These are phyloP conservation scores for Enteropsectra breve DNA, from an alignment of 371 early-diverging fungal species.

Conservation along the genomic window DNA sequence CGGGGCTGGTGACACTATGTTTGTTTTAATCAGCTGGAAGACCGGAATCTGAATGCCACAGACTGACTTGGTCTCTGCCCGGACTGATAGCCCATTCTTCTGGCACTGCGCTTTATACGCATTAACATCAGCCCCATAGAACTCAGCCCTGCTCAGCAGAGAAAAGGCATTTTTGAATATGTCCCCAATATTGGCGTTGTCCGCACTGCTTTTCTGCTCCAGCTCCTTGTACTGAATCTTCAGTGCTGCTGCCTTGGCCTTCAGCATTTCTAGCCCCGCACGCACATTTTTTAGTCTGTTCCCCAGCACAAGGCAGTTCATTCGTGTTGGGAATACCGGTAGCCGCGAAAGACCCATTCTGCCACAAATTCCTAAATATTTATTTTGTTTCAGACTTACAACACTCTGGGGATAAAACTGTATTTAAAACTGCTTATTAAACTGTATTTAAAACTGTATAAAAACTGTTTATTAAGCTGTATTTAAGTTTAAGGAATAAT, in stretches of 20 bases:
- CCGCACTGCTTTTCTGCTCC: constrained; percentile 79
- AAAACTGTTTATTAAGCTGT: no score
- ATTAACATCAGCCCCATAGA: constrained; percentile 80
- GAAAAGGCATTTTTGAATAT: constrained; percentile 90
- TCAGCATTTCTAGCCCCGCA: constrained; percentile 80
- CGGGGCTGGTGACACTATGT: constrained; percentile 63
- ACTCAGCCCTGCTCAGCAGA: constrained; percentile 87
- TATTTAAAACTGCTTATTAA: not conserved
- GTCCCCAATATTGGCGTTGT: constrained; percentile 72
- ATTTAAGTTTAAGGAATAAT: no score
- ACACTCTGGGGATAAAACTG: not conserved
- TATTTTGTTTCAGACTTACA: not conserved
- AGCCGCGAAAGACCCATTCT: constrained; percentile 27
- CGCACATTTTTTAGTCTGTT: constrained; percentile 85
- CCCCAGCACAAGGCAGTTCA: constrained; percentile 84
- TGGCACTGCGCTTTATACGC: constrained; percentile 42
- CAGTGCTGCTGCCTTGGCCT: constrained; percentile 73
- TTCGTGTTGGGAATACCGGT: constrained; percentile 61
- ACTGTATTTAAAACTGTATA: not conserved
- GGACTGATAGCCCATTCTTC: constrained; percentile 36
- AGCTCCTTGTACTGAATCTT: constrained; percentile 83
- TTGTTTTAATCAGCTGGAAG: constrained; percentile 35
- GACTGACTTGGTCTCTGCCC: constrained; percentile 27
- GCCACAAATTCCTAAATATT: not conserved
- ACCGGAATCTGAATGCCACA: constrained; percentile 44